Conservation (phyloP, 768 basidiomycete species). For the Grammothele lineata region DNA sequence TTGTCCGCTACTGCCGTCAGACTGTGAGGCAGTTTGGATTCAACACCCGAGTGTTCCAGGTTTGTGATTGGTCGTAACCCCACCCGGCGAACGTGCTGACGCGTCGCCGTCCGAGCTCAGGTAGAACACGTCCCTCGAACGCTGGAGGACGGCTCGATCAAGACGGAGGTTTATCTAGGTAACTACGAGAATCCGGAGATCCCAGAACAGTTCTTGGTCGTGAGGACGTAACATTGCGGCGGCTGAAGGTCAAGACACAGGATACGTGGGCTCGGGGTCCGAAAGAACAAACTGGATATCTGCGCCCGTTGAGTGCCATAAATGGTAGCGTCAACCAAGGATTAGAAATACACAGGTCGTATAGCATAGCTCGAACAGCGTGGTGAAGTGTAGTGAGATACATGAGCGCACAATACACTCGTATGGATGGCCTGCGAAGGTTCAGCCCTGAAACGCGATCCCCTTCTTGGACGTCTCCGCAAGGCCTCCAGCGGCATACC, state of each 20-base stretch:
- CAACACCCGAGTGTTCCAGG: conserved; percentile 69
- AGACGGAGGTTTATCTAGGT: conserved; percentile 34
- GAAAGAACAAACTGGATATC: no score
- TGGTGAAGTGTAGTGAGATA: no score
- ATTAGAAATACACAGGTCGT: no score
- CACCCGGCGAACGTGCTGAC: no score
- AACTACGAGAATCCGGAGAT: conserved; percentile 63
- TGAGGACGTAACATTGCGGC: conserved; percentile 37
- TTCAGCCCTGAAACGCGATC: conserved; percentile 31
- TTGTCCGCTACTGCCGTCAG: conserved; percentile 47
- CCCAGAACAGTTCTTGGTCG: conserved; percentile 70
- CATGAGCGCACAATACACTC: no score
- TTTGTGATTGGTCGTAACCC: conserved; percentile 18
- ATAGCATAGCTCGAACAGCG: no score
- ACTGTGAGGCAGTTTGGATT: conserved; percentile 61
- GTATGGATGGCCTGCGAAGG: neutral
- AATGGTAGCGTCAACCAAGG: no score
- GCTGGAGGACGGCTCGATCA: conserved; percentile 36
- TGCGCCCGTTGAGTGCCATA: no score
- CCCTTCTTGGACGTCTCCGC: conserved; percentile 83
- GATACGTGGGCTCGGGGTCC: no score
- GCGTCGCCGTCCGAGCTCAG: no score
- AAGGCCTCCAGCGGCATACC: conserved; percentile 91
- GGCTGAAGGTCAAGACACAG: neutral
- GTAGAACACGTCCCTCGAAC: no score